phyloP scores from a whole-genome alignment of 1,139 yeast species.

The Suhomyces chickasaworum region DNA sequence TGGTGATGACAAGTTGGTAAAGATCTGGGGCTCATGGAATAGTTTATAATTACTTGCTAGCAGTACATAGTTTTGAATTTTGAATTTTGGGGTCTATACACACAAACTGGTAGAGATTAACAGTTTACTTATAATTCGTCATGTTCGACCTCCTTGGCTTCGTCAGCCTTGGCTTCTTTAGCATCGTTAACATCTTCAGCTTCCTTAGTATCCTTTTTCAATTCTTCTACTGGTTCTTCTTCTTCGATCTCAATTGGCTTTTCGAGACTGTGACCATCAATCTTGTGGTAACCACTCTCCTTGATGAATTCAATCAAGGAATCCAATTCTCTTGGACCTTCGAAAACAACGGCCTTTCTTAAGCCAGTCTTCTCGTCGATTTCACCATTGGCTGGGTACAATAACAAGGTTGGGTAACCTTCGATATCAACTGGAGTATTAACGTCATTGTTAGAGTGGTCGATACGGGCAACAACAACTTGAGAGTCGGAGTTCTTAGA shows the following conservation, averaged over 20 bases:
- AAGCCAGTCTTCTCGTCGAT: conserved; percentile 55
- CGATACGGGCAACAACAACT: conserved; percentile 81
- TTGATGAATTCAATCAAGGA: conserved; percentile 69
- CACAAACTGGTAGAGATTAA: conserved; percentile 4
- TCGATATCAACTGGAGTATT: conserved; percentile 63
- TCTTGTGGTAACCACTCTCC: conserved; percentile 59
- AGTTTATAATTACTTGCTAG: neutral
- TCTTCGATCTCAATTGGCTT: conserved; percentile 27
- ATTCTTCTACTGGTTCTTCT: conserved; percentile 17
- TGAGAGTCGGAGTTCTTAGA: conserved; percentile 46
- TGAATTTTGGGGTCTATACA: conserved; percentile 8
- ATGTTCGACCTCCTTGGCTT: conserved; percentile 29
- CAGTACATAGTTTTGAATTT: neutral
- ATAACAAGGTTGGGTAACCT: conserved; percentile 92
- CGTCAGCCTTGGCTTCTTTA: conserved; percentile 1
- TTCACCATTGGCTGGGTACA: conserved; percentile 88
- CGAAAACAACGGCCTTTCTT: conserved; percentile 67
- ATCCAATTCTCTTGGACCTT: conserved; percentile 76
- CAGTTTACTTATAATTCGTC: conserved; percentile 43
- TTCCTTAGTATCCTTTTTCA: conserved; percentile 1
- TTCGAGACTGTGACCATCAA: conserved; percentile 51
- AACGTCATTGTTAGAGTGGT: conserved; percentile 88
- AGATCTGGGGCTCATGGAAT: conserved; percentile 55
- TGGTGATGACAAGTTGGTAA: conserved; percentile 75
- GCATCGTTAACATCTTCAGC: neutral